Evolutionary conservation across 768 basidiomycete species (phyloP).

Genomic region (Suillus tomentosus): DNA sequence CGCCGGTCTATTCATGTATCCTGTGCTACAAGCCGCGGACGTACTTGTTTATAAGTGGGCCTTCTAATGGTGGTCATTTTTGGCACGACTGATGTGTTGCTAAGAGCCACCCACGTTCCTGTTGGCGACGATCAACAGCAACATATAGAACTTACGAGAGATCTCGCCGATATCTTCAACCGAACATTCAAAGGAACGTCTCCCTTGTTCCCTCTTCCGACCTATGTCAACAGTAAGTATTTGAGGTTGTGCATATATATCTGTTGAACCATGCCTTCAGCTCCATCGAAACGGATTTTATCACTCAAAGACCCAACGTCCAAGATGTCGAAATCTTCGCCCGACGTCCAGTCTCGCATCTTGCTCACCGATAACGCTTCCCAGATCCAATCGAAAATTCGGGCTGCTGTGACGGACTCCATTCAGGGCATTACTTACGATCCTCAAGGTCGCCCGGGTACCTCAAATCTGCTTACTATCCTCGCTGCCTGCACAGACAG

Average conservation of each 20-base stretch:
- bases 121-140: conserved; percentile 97
- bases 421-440: conserved; percentile 76
- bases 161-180: conserved; percentile 85
- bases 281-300: conserved; percentile 77
- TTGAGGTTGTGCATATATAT: not conserved
- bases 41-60: conserved; percentile 81
- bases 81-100: not conserved
- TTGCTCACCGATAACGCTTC: conserved; percentile 73
- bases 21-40: conserved; percentile 92
- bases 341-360: conserved; percentile 77
- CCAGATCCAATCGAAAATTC: conserved; percentile 70
- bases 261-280: conserved; percentile 39
- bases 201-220: conserved; percentile 71
- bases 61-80: not conserved
- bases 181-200: conserved; percentile 50
- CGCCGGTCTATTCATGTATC: conserved; percentile 88
- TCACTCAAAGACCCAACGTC: conserved; percentile 82
- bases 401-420: conserved; percentile 85
- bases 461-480: conserved; percentile 80
- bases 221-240: conserved; percentile 69
- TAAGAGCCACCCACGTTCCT: conserved; percentile 88
- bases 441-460: conserved; percentile 76
- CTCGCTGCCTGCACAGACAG: conserved; percentile 70
- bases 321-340: conserved; percentile 97
- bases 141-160: conserved; percentile 87